Percentiles rank a stretch among this genome's conserved stretches.
Evolutionary conservation across 2,329 filamentous ascomycete species (phyloP).

Genomic region (Neodidymelliopsis sp.): DNA sequence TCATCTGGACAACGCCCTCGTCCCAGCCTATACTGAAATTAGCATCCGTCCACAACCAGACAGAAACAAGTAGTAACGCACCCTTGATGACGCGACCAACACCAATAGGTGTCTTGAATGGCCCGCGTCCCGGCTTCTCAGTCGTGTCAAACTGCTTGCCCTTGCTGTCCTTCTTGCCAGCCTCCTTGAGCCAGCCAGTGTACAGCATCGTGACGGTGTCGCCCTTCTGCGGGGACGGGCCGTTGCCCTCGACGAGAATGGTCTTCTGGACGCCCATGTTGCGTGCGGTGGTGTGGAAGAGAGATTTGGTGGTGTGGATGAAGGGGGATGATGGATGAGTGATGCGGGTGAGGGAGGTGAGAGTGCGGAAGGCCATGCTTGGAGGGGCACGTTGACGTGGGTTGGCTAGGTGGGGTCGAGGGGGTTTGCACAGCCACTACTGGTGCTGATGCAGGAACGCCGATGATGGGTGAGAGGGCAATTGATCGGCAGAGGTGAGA

Average conservation of each 20-base stretch:
- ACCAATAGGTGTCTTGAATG: conserved; percentile 81
- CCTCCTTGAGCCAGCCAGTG: conserved; percentile 40
- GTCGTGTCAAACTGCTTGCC: conserved; percentile 78
- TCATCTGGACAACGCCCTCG: conserved; percentile 76
- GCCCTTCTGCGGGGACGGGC: conserved; percentile 38
- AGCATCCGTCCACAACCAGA: neutral
- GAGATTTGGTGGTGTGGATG: neutral
- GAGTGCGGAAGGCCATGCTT: conserved; percentile 12
- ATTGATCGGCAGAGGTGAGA: conserved; percentile 7
- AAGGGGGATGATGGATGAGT: neutral
- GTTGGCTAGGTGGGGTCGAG: neutral
- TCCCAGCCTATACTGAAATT: conserved; percentile 54
- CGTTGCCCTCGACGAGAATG: conserved; percentile 37
- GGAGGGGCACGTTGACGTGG: conserved; percentile 13
- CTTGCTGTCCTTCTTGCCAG: conserved; percentile 33
- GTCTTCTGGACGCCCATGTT: conserved; percentile 43
- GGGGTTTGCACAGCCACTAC: conserved; percentile 10
- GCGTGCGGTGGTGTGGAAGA: conserved; percentile 11
- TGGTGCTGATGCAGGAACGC: neutral
- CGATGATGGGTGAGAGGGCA: conserved; percentile 5
- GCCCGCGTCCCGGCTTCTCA: conserved; percentile 66
- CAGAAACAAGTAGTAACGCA: conserved; percentile 50
- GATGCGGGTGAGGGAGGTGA: conserved; percentile 1
- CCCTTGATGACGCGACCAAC: conserved; percentile 85
- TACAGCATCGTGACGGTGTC: conserved; percentile 44